phyloP scores from a whole-genome alignment of 2,329 filamentous ascomycete genomes.

The Epichloe uncinata region DNA sequence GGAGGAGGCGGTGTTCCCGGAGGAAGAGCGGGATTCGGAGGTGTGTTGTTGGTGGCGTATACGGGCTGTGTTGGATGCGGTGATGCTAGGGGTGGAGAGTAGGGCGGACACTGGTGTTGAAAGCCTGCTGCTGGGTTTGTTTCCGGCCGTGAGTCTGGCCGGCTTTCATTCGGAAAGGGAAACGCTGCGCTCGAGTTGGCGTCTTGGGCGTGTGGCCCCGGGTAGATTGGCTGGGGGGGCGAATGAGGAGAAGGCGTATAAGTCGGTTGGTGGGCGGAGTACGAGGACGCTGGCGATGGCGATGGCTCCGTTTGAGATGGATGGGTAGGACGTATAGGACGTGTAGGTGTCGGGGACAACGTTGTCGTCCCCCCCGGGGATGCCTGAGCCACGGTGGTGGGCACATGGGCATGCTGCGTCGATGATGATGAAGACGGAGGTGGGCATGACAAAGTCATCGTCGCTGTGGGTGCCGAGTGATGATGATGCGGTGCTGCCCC shows the following conservation, averaged over 20 bases:
- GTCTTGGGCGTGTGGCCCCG: conserved; percentile 5
- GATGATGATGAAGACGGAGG: no score
- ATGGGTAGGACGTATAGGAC: not conserved
- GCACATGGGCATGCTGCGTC: no score
- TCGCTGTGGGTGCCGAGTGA: conserved; percentile 4
- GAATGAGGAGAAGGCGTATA: conserved; percentile 5
- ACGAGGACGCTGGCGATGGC: not conserved
- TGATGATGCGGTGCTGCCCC: conserved; percentile 11
- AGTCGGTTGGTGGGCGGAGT: conserved; percentile 4
- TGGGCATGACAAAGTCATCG: not conserved
- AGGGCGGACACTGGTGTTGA: conserved; percentile 2
- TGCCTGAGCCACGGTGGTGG: no score
- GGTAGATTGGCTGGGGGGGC: conserved; percentile 4
- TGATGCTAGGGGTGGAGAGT: conserved; percentile 2
- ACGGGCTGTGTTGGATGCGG: conserved; percentile 6
- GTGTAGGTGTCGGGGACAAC: not conserved
- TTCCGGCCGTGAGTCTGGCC: not conserved
- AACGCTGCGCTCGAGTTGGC: not conserved
- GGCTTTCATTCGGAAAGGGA: not conserved
- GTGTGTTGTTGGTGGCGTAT: conserved; percentile 1
- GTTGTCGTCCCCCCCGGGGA: no score
- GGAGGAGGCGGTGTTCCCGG: conserved; percentile 10
- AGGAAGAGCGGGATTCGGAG: not conserved
- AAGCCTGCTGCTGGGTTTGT: not conserved
- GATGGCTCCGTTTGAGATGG: not conserved